These are phyloP conservation scores for Bretschneidera sinensis DNA, from an alignment of 345 rosid genomes.

Conservation along the genomic window DNA sequence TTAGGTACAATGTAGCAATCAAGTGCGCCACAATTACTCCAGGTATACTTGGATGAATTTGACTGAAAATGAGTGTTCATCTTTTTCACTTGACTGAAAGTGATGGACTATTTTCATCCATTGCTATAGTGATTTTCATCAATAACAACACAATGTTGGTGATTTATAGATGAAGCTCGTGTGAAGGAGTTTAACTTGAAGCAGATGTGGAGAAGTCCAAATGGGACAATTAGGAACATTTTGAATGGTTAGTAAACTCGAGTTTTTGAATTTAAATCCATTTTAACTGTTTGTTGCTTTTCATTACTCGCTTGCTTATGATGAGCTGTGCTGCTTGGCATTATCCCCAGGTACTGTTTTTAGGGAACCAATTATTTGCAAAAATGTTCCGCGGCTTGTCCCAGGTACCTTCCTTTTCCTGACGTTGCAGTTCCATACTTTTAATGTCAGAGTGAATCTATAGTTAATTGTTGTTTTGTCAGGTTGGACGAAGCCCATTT, in stretches of 20 bases:
- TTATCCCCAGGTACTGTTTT: conserved; percentile 84
- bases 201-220: conserved; percentile 97
- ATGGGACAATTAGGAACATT: conserved; percentile 94
- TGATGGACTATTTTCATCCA: background rate
- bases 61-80: background rate
- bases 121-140: background rate
- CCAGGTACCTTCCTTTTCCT: conserved; percentile 44
- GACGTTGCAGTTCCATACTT: background rate
- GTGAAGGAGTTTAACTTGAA: conserved; percentile 80
- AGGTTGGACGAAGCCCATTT: conserved; percentile 98
- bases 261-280: background rate
- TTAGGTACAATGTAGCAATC: conserved; percentile 94
- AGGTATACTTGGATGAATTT: conserved; percentile 40
- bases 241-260: conserved; percentile 61
- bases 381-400: conserved; percentile 78
- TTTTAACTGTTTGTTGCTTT: conserved; percentile 7
- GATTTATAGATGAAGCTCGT: conserved; percentile 79
- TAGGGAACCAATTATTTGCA: conserved; percentile 96
- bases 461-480: conserved; percentile 10
- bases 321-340: conserved; percentile 8
- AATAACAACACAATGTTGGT: conserved; percentile 9
- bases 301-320: background rate
- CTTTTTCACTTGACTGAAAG: background rate
- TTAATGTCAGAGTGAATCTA: conserved; percentile 3
- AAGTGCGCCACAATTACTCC: conserved; percentile 99